Percentiles rank a stretch among this genome's conserved stretches.
These are phyloP conservation scores for Quercus tomentella DNA, from an alignment of 331 rosid species.

Conservation along the genomic window DNA sequence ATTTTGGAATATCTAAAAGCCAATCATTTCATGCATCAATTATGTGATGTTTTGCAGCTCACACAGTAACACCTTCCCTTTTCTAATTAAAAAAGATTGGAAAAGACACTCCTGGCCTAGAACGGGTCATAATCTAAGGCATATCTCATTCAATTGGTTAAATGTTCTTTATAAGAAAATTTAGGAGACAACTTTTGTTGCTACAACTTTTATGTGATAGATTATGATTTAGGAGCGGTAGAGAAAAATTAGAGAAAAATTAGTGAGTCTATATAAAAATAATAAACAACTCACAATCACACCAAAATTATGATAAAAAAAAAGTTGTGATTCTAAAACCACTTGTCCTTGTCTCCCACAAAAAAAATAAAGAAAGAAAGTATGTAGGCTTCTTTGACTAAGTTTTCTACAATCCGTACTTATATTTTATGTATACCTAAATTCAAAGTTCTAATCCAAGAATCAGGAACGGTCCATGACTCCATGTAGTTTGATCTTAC, in stretches of 20 bases:
- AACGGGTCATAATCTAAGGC: not conserved
- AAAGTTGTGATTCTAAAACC: too few species aligned
- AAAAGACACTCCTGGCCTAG: not conserved
- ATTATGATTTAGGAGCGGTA: too few species aligned
- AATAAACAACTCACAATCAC: too few species aligned
- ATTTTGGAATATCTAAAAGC: not conserved
- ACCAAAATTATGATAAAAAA: too few species aligned
- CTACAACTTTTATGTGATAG: too few species aligned
- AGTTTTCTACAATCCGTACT: not conserved
- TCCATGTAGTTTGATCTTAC: not conserved
- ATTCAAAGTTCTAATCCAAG: not conserved
- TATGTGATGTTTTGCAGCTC: not conserved
- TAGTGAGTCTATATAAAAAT: too few species aligned
- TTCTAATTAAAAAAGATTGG: not conserved
- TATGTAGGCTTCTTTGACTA: not conserved
- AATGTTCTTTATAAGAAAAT: not conserved
- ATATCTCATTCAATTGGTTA: not conserved
- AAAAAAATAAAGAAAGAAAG: not conserved
- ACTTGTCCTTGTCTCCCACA: too few species aligned
- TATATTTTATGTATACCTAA: not conserved
- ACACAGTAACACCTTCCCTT: not conserved
- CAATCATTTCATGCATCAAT: conserved; percentile 11
- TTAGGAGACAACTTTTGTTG: too few species aligned
- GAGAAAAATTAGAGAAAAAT: too few species aligned
- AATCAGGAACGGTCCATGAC: not conserved